A percentile compares a stretch with the other conserved stretches of the same genome.
phyloP scores from a whole-genome alignment of 768 basidiomycete species.

The Pulveroboletus ravenelii region DNA sequence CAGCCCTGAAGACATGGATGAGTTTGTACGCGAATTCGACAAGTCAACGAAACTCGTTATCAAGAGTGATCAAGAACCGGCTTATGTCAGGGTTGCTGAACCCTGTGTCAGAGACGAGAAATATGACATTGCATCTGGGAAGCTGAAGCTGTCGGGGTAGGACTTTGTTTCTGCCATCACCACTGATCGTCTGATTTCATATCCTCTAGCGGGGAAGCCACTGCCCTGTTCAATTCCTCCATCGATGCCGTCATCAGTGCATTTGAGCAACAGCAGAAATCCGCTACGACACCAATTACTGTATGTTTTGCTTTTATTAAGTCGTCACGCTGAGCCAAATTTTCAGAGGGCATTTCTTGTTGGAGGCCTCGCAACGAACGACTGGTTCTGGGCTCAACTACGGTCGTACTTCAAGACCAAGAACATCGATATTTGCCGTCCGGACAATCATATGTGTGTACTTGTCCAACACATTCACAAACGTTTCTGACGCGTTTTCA shows the following conservation, averaged over 20 bases:
- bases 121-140: conserved; percentile 4
- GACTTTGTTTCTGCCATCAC: not conserved
- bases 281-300: not conserved
- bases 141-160: conserved; percentile 13
- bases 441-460: conserved; percentile 7
- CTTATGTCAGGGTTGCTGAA: conserved; percentile 6
- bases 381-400: conserved; percentile 9
- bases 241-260: conserved; percentile 5
- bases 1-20: not conserved
- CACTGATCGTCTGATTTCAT: not conserved
- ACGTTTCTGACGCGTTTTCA: not conserved
- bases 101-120: not conserved
- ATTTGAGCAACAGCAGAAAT: conserved; percentile 10
- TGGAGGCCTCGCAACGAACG: conserved; percentile 7
- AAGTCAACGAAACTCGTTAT: conserved; percentile 2
- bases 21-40: conserved; percentile 3
- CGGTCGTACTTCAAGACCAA: conserved; percentile 3
- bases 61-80: conserved; percentile 7
- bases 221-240: conserved; percentile 4
- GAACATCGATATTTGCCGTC: conserved; percentile 1
- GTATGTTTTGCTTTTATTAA: not conserved
- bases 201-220: conserved; percentile 3
- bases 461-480: not conserved
- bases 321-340: not conserved
- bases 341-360: conserved; percentile 13